A percentile compares a stretch with the other conserved stretches of the same genome.
Evolutionary conservation across 1,284 basidiomycete species (phyloP).

Genomic region (Lentinula novae-zelandiae): DNA sequence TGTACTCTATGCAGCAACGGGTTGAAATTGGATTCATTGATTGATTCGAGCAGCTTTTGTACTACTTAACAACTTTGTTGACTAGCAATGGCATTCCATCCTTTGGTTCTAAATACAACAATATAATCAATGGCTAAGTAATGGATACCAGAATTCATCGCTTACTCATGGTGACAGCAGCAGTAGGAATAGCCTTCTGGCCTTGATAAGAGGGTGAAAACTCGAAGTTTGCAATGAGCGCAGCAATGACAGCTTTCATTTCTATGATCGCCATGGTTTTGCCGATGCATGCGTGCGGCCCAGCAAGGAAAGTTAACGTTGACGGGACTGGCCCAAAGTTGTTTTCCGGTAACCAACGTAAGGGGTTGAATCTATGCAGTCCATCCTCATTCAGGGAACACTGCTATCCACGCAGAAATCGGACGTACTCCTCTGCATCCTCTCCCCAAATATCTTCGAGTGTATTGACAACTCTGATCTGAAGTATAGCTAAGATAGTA

Average conservation of each 20-base stretch:
- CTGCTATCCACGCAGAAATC: not conserved
- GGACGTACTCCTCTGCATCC: conserved; percentile 39
- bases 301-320: conserved; percentile 40
- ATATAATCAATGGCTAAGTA: not conserved
- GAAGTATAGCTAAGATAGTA: not conserved
- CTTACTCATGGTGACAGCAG: conserved; percentile 43
- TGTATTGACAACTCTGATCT: conserved; percentile 49
- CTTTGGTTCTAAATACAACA: conserved; percentile 14
- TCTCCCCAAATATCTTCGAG: conserved; percentile 42
- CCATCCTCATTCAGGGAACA: not conserved
- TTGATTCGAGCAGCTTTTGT: not conserved
- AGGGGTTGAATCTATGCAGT: conserved; percentile 34
- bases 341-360: conserved; percentile 38
- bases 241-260: conserved; percentile 43
- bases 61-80: not conserved
- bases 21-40: not conserved
- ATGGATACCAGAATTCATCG: conserved; percentile 6
- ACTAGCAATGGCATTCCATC: conserved; percentile 24
- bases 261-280: conserved; percentile 51
- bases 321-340: conserved; percentile 34
- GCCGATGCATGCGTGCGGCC: conserved; percentile 47
- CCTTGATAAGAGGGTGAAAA: conserved; percentile 38
- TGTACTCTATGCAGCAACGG: no score
- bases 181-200: conserved; percentile 33
- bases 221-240: conserved; percentile 37